Evolutionary conservation across 192 early-diverging fungal genomes (phyloP), one percentile per base, ranked within the genome.

Genomic region (Gryganskiella cystojenkinii): DNA sequence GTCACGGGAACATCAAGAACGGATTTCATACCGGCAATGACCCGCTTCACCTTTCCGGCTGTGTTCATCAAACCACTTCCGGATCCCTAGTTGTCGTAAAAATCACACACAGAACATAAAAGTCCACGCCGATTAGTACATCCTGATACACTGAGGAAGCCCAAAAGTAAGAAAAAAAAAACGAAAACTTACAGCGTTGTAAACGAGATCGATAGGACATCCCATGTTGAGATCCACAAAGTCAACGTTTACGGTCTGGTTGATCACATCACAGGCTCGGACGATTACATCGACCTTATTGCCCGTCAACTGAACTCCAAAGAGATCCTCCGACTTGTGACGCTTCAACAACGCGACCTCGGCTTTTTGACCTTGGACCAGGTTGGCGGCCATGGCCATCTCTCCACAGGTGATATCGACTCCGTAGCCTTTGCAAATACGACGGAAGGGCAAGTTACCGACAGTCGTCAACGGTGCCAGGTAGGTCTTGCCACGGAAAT

Each of bases 151-250:
- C n/a, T n/a, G n/a, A n/a, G n/a, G n/a, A n/a, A n/a, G n/a, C n/a
- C n/a, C n/a, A n/a, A n/a, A n/a, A n/a, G n/a, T n/a, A 11, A 17
- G 3, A 47, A 40, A 22, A 17, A 1, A 24, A 65, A 20, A 6
- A 2, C 4, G 22, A 37, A 30, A 2, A 61, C 67, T 49, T 76
- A 84, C 85, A 58, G 69, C 82, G 51, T 90, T 90, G 62, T 82
- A 94, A 30, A 98, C 89, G 20, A 91, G 71, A 54, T 99, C 98
- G 30, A 98, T 93, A 14, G 98, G 98, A 80, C 98, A 99, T 0
- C 98, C 98, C 88, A 95, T 83, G 81, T 99, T 99, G 56, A 99
- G 71, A 80, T 99, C 98, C 30, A 99, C 87, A 81, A 99, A 99
- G 74, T 99, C 96, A 17, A 97, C 89, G 9, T 88, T 80, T 24